phyloP scores from a whole-genome alignment of 768 basidiomycete genomes.

The Sutorius australiensis region DNA sequence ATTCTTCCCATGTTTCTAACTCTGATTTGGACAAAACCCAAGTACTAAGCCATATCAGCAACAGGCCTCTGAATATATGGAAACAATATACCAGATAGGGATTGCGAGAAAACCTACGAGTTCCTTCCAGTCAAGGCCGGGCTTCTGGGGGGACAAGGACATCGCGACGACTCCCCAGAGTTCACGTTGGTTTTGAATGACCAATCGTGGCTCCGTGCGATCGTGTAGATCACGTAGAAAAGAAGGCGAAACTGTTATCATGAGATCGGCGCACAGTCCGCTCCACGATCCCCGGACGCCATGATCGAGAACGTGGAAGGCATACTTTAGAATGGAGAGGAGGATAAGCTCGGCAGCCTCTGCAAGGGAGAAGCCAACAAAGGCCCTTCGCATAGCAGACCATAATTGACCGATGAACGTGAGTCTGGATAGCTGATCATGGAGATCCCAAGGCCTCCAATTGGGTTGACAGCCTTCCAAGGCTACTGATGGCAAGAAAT shows the following conservation, averaged over 20 bases:
- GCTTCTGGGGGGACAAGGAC: conserved; percentile 26
- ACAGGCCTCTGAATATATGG: background rate
- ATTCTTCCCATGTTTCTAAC: conserved; percentile 38
- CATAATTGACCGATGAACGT: conserved; percentile 44
- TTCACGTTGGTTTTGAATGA: conserved; percentile 29
- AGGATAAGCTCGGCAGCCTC: conserved; percentile 46
- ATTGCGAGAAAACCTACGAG: conserved; percentile 43
- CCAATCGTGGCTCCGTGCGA: conserved; percentile 23
- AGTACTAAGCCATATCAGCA: conserved; percentile 29
- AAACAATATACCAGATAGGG: conserved; percentile 42
- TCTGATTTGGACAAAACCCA: conserved; percentile 46
- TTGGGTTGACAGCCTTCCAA: conserved; percentile 5
- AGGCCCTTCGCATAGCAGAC: conserved; percentile 48
- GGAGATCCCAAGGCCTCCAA: conserved; percentile 21
- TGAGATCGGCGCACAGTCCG: conserved; percentile 44
- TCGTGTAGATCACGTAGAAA: conserved; percentile 35
- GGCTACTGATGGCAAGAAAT: conserved; percentile 31
- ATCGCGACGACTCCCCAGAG: conserved; percentile 48
- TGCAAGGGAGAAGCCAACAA: conserved; percentile 38
- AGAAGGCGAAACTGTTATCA: conserved; percentile 40
- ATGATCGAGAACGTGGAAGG: conserved; percentile 39
- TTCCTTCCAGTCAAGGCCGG: conserved; percentile 36
- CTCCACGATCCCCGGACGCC: conserved; percentile 44
- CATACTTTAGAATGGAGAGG: conserved; percentile 39
- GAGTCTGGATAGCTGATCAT: conserved; percentile 38